phyloP scores from a whole-genome alignment of 306 rosid genomes.

The Prosopis cineraria region DNA sequence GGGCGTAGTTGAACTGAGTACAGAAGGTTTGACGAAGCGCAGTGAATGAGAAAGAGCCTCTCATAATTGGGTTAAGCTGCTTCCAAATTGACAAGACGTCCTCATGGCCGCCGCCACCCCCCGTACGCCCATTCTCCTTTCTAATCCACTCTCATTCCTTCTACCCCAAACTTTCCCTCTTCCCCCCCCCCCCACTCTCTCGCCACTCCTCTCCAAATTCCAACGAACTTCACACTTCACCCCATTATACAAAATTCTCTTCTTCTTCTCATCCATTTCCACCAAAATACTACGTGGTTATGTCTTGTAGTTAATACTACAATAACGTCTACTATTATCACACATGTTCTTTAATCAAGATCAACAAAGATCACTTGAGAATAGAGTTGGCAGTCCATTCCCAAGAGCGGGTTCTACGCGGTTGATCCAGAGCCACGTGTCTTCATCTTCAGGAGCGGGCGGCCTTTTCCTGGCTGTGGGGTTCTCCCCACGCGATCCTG shows the following conservation, averaged over 20 bases:
- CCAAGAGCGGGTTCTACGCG: background rate
- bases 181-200: background rate
- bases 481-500: slow-evolving; percentile 31
- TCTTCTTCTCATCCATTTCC: no score
- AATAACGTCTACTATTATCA: no score
- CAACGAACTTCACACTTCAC: no score
- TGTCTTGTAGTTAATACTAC: no score
- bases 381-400: background rate
- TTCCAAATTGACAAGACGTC: background rate
- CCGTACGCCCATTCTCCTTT: background rate
- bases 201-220: background rate
- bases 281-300: no score
- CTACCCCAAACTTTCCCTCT: background rate
- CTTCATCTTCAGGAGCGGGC: background rate
- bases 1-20: background rate
- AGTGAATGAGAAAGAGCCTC: background rate
- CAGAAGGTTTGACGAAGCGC: background rate
- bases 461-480: background rate
- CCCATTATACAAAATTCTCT: no score
- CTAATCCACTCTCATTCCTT: background rate
- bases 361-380: no score
- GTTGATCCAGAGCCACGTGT: slow-evolving; percentile 8
- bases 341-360: no score
- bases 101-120: background rate
- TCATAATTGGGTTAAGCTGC: background rate